These are phyloP conservation scores for Kalaharituber pfeilii DNA, from an alignment of 2,329 filamentous ascomycete species.

Conservation along the genomic window DNA sequence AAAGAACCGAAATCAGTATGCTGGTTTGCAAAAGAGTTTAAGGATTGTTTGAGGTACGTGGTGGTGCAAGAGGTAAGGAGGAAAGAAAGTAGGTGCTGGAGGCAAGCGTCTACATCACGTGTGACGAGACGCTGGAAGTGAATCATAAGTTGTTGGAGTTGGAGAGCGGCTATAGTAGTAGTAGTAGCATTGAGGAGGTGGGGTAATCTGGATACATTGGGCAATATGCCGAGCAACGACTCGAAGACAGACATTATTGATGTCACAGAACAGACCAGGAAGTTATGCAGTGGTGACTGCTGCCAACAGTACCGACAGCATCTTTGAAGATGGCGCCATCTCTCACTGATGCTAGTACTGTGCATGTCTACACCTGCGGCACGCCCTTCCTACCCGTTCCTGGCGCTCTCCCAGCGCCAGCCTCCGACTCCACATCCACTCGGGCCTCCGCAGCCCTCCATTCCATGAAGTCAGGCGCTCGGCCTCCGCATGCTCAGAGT, in stretches of 20 bases:
- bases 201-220: neutral
- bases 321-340: slow-evolving; percentile 32
- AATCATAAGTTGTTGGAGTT: slow-evolving; percentile 3
- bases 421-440: neutral
- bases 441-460: neutral
- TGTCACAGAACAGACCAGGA: neutral
- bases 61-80: no score
- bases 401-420: no score
- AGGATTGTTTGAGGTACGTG: slow-evolving; percentile 33
- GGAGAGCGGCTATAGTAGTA: slow-evolving; percentile 5
- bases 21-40: slow-evolving; percentile 38
- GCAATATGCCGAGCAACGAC: neutral
- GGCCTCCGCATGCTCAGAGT: no score
- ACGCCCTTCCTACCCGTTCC: no score
- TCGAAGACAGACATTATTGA: neutral
- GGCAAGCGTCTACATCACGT: slow-evolving; percentile 26
- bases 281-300: slow-evolving; percentile 19
- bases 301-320: slow-evolving; percentile 36
- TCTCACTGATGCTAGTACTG: slow-evolving; percentile 9
- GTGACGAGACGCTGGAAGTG: slow-evolving; percentile 22
- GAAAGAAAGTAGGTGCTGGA: slow-evolving; percentile 23
- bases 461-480: neutral
- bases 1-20: slow-evolving; percentile 36
- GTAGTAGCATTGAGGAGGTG: neutral
- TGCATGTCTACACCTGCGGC: neutral